A percentile compares a stretch with the other conserved stretches of the same genome.
phyloP scores from a whole-genome alignment of 1,284 basidiomycete species.

The Schizopora paradoxa region DNA sequence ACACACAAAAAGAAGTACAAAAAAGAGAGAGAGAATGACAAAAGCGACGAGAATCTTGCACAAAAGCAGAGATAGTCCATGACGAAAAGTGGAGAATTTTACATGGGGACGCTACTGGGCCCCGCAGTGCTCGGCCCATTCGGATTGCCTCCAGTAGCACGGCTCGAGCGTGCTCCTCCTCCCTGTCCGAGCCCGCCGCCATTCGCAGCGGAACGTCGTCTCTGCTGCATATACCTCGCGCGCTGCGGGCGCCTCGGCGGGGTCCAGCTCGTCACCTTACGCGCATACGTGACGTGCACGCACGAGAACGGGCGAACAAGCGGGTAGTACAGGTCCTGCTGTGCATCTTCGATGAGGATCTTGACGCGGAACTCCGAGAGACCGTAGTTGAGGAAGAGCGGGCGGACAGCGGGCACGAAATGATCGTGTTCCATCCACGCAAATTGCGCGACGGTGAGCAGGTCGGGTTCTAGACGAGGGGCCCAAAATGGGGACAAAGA shows the following conservation, averaged over 20 bases:
- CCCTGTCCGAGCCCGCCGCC: too few species aligned
- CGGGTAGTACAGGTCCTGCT: constrained; percentile 59
- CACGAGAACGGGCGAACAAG: constrained; percentile 44
- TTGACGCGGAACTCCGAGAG: constrained; percentile 47
- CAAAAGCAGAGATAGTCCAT: not conserved
- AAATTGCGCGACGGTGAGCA: constrained; percentile 57
- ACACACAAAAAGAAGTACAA: too few species aligned
- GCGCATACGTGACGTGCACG: constrained; percentile 54
- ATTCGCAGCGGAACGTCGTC: constrained; percentile 3
- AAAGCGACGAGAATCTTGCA: too few species aligned
- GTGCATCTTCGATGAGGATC: constrained; percentile 52
- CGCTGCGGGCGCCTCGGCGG: constrained; percentile 10
- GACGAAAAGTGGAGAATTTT: too few species aligned
- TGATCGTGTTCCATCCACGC: constrained; percentile 67
- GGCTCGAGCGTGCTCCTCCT: too few species aligned
- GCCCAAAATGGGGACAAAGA: constrained; percentile 12
- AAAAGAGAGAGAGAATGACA: too few species aligned
- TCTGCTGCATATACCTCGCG: too few species aligned
- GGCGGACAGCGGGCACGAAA: constrained; percentile 54
- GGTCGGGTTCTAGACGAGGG: constrained; percentile 27
- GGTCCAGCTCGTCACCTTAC: constrained; percentile 32
- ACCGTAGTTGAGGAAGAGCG: constrained; percentile 48
- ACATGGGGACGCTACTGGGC: too few species aligned
- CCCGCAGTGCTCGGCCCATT: too few species aligned
- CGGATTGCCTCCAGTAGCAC: too few species aligned